Percentiles rank a stretch among this genome's conserved stretches.
These are phyloP conservation scores for Babesia ovata DNA, from an alignment of 169 alveolate genomes.

Conservation along the genomic window DNA sequence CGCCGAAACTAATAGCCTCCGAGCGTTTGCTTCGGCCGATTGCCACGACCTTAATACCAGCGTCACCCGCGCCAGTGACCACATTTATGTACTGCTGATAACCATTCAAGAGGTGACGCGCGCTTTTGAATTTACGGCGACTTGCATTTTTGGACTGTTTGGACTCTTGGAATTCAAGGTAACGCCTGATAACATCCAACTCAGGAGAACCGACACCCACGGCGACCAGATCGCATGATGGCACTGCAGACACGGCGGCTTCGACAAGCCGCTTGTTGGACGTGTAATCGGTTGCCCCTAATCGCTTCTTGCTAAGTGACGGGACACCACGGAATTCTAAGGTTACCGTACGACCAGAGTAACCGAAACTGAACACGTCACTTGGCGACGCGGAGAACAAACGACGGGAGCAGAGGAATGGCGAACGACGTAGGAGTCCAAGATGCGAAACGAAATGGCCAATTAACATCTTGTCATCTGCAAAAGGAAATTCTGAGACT, in stretches of 20 bases:
- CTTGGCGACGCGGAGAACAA: slow-evolving; percentile 2
- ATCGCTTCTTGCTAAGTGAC: neutral
- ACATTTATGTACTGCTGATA: slow-evolving; percentile 35
- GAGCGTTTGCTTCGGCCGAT: slow-evolving; percentile 45
- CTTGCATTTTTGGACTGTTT: neutral
- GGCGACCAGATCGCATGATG: slow-evolving; percentile 16
- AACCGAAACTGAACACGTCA: slow-evolving; percentile 12
- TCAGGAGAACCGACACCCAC: slow-evolving; percentile 27
- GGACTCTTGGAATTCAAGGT: slow-evolving; percentile 12
- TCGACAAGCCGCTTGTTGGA: slow-evolving; percentile 10
- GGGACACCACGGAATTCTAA: slow-evolving; percentile 30
- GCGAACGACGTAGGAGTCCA: neutral
- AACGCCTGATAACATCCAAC: slow-evolving; percentile 11
- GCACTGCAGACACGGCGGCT: slow-evolving; percentile 14
- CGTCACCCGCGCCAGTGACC: neutral
- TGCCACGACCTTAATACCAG: slow-evolving; percentile 7
- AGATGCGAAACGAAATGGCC: too few relatives aligned
- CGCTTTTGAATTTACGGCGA: slow-evolving; percentile 9
- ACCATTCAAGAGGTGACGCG: neutral
- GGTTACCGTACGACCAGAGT: slow-evolving; percentile 29
- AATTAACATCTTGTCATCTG: too few relatives aligned
- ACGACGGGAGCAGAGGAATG: neutral
- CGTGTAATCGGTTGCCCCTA: neutral
- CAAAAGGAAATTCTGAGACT: too few relatives aligned
- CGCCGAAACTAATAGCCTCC: slow-evolving; percentile 53